phyloP scores from a whole-genome alignment of 352 stramenopile species.

The Thalassiosira oceanica region DNA sequence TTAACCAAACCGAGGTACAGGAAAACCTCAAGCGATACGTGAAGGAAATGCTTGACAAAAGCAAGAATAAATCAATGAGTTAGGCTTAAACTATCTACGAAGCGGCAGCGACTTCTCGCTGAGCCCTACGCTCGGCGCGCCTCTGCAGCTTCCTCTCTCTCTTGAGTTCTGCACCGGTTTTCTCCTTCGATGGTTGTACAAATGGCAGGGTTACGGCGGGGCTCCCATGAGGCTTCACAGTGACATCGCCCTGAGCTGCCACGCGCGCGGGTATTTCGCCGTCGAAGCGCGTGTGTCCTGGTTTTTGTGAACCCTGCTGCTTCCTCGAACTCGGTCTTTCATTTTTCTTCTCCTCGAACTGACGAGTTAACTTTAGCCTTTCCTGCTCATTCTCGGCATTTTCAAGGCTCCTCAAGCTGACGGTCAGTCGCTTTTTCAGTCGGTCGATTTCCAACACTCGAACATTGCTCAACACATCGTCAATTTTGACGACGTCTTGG shows the following conservation, averaged over 20 bases:
- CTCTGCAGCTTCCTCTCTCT: slow-evolving; percentile 69
- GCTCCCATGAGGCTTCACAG: too few species aligned
- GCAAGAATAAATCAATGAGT: slow-evolving; percentile 47
- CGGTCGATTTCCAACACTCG: slow-evolving; percentile 72
- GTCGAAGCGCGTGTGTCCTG: slow-evolving; percentile 7
- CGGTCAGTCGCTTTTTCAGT: slow-evolving; percentile 72
- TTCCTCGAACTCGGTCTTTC: not conserved
- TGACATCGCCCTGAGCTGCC: too few species aligned
- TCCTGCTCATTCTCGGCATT: slow-evolving; percentile 36
- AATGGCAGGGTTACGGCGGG: too few species aligned
- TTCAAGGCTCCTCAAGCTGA: slow-evolving; percentile 67
- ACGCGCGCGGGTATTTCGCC: slow-evolving; percentile 1
- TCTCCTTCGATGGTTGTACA: too few species aligned
- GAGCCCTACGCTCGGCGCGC: slow-evolving; percentile 57
- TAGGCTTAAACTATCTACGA: too few species aligned
- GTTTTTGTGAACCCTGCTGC: slow-evolving; percentile 9
- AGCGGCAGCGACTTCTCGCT: not conserved
- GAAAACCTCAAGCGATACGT: slow-evolving; percentile 56
- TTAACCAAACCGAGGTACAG: slow-evolving; percentile 62
- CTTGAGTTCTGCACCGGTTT: slow-evolving; percentile 66
- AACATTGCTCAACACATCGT: slow-evolving; percentile 43
- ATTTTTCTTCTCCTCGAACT: slow-evolving; percentile 7
- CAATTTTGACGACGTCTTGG: slow-evolving; percentile 56
- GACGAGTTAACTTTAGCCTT: slow-evolving; percentile 10
- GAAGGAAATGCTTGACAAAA: slow-evolving; percentile 52